Percentiles rank a stretch among this genome's conserved stretches.
Evolutionary conservation across 2,329 filamentous ascomycete genomes (phyloP).

Genomic region (Diaporthe sp.): DNA sequence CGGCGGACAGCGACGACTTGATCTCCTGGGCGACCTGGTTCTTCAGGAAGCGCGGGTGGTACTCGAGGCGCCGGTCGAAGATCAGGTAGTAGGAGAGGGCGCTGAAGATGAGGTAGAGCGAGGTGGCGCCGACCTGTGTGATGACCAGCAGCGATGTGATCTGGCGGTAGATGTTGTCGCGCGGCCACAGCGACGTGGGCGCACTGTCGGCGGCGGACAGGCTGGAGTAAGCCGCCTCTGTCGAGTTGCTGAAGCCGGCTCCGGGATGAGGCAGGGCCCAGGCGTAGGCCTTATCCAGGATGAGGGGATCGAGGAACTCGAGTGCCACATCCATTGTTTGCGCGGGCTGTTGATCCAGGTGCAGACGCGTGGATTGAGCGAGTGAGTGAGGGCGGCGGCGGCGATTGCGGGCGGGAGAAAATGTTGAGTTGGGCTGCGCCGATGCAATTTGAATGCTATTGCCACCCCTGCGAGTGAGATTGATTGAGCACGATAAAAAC

Average conservation of each 20-base stretch:
- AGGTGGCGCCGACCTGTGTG: slow-evolving; percentile 54
- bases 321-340: slow-evolving; percentile 56
- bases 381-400: neutral
- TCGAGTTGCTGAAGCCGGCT: slow-evolving; percentile 35
- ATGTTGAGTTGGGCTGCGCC: slow-evolving; percentile 16
- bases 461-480: slow-evolving; percentile 27
- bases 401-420: neutral
- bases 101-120: slow-evolving; percentile 74
- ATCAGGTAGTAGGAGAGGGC: slow-evolving; percentile 81
- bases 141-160: slow-evolving; percentile 55
- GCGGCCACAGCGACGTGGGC: slow-evolving; percentile 51
- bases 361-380: neutral
- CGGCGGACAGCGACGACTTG: slow-evolving; percentile 56
- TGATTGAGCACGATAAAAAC: neutral
- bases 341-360: neutral
- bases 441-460: slow-evolving; percentile 26
- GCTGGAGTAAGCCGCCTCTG: slow-evolving; percentile 15
- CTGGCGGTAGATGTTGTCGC: slow-evolving; percentile 59
- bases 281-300: slow-evolving; percentile 58
- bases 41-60: slow-evolving; percentile 63
- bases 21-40: slow-evolving; percentile 63
- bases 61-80: slow-evolving; percentile 60
- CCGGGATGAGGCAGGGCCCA: slow-evolving; percentile 51
- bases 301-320: slow-evolving; percentile 57
- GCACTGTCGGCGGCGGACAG: slow-evolving; percentile 36